A percentile compares a stretch with the other conserved stretches of the same genome.
Conservation (phyloP, 2,329 filamentous ascomycete species). For the Pyricularia pennisetigena region DNA sequence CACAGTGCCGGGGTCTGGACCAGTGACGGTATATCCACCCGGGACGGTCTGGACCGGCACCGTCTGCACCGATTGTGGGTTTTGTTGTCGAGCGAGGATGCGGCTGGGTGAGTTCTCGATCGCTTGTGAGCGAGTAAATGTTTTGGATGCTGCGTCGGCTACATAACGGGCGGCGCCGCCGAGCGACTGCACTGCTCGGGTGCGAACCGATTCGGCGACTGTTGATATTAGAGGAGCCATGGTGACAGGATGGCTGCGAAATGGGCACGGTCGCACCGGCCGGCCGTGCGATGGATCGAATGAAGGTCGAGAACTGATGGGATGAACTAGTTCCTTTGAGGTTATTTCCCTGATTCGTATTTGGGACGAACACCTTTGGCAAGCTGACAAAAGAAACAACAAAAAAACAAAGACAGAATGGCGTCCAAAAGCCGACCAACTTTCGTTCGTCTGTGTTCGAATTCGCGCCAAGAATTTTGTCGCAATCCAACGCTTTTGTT, state of each 20-base stretch:
- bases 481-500: not conserved
- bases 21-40: constrained; percentile 16
- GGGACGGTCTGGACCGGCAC: constrained; percentile 15
- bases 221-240: not conserved
- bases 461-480: not conserved
- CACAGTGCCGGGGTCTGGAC: constrained; percentile 23
- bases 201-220: not conserved
- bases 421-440: not conserved
- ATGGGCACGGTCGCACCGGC: not conserved
- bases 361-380: not conserved
- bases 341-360: not conserved
- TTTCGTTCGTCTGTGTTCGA: not conserved
- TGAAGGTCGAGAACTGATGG: not conserved
- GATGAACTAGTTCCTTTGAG: not conserved
- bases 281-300: not conserved
- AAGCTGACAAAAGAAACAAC: not conserved
- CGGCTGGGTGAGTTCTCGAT: constrained; percentile 8
- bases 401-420: not conserved
- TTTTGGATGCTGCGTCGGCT: not conserved
- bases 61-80: constrained; percentile 3
- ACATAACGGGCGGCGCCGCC: not conserved
- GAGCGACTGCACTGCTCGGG: not conserved
- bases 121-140: not conserved
- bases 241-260: not conserved
- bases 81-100: constrained; percentile 10